A percentile compares a stretch with the other conserved stretches of the same genome.
phyloP scores from a whole-genome alignment of 257 asterid genomes.

The Gentiana straminea region DNA sequence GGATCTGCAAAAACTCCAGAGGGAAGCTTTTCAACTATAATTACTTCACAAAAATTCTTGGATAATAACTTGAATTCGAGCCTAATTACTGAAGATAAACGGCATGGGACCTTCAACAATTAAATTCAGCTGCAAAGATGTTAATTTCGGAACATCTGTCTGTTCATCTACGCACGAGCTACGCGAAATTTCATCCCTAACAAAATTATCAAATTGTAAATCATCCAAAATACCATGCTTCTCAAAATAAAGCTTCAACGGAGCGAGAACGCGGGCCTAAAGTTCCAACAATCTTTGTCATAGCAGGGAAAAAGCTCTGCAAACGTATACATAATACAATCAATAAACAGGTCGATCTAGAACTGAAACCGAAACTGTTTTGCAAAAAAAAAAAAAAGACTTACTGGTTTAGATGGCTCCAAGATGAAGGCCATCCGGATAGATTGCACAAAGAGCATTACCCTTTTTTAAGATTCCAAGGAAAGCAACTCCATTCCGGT shows the following conservation, averaged over 20 bases:
- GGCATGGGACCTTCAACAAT: slow-evolving; percentile 94
- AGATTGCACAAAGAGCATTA: slow-evolving; percentile 85
- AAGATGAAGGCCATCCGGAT: slow-evolving; percentile 87
- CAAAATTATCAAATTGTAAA: slow-evolving; percentile 30
- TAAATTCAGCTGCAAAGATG: slow-evolving; percentile 25
- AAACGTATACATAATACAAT: too few relatives aligned
- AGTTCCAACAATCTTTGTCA: slow-evolving; percentile 94
- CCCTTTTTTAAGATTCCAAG: too few relatives aligned
- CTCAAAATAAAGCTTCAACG: slow-evolving; percentile 36
- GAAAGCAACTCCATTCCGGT: too few relatives aligned
- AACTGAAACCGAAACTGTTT: too few relatives aligned
- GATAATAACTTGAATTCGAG: slow-evolving; percentile 26
- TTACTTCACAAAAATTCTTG: slow-evolving; percentile 33
- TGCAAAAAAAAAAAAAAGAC: slow-evolving; percentile 9
- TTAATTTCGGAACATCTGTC: slow-evolving; percentile 15
- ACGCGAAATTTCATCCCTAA: slow-evolving; percentile 27
- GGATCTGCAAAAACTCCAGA: slow-evolving; percentile 86
- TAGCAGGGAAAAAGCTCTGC: slow-evolving; percentile 74
- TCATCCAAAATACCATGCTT: slow-evolving; percentile 30
- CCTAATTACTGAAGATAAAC: slow-evolving; percentile 37
- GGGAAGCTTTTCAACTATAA: slow-evolving; percentile 66
- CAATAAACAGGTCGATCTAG: too few relatives aligned
- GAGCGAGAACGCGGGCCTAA: slow-evolving; percentile 75
- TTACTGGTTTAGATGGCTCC: slow-evolving; percentile 84
- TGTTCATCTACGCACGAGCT: slow-evolving; percentile 27